Conservation (phyloP, 2,329 filamentous ascomycete species). For the Fusarium anthophilum region DNA sequence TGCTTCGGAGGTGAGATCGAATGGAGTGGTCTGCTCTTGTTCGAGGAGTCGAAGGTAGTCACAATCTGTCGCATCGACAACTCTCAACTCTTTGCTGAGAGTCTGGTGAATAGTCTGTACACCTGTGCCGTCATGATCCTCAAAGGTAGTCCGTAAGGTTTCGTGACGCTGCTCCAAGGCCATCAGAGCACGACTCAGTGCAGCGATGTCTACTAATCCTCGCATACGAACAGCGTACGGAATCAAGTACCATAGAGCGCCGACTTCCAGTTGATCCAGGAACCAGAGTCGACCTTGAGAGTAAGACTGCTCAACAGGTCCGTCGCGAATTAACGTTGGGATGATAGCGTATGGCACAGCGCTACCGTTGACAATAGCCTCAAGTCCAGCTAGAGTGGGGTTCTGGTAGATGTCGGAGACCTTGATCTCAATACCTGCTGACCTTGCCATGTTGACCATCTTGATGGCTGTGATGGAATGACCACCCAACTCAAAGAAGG, state of each 20-base stretch:
- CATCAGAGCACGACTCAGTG: neutral
- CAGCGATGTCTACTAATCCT: neutral
- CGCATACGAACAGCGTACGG: slow-evolving; percentile 1
- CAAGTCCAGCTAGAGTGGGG: neutral
- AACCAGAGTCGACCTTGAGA: slow-evolving; percentile 13
- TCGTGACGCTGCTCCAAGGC: slow-evolving; percentile 1
- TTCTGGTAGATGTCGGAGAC: slow-evolving; percentile 7
- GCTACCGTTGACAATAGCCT: neutral
- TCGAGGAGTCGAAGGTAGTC: neutral
- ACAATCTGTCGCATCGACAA: slow-evolving; percentile 67
- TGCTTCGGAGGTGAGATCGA: neutral
- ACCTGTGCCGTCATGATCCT: neutral
- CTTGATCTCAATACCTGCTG: neutral
- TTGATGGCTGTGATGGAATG: slow-evolving; percentile 14
- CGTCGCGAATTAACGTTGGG: neutral
- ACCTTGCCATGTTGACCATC: slow-evolving; percentile 9
- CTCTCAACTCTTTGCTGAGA: neutral
- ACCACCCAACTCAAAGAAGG: slow-evolving; percentile 4
- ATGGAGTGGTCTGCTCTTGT: neutral
- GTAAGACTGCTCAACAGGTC: slow-evolving; percentile 8
- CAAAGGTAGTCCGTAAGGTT: neutral
- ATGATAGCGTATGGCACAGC: neutral
- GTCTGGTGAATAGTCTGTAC: neutral
- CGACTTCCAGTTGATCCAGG: slow-evolving; percentile 1
- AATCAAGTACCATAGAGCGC: slow-evolving; percentile 2